These are phyloP conservation scores for Erythrobasidium yunnanense DNA, from an alignment of 768 basidiomycete species.

Conservation along the genomic window DNA sequence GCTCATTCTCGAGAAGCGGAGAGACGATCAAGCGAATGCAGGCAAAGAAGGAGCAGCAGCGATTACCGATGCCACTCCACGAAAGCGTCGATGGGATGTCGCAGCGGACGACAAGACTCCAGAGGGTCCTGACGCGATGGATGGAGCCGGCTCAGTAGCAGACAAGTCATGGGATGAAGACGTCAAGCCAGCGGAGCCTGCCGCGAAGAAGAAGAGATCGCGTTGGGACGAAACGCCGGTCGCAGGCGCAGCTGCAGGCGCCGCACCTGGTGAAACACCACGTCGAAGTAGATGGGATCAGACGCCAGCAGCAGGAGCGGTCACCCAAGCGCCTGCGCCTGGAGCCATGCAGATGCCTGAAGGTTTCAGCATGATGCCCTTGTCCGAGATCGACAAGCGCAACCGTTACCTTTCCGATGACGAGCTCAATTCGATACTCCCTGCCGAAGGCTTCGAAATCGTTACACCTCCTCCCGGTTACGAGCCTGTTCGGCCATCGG, in stretches of 20 bases:
- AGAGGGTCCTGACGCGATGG: conserved; percentile 45
- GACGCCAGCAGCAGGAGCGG: conserved; percentile 58
- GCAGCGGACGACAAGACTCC: conserved; percentile 32
- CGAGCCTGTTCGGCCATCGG: conserved; percentile 56
- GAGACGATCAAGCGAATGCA: conserved; percentile 60
- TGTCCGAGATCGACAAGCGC: conserved; percentile 75
- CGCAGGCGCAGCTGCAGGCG: conserved; percentile 41
- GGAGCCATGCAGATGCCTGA: conserved; percentile 28
- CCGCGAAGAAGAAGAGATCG: conserved; percentile 81
- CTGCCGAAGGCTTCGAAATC: conserved; percentile 72
- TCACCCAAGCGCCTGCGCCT: conserved; percentile 43
- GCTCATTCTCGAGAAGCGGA: conserved; percentile 81
- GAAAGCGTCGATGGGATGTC: conserved; percentile 74
- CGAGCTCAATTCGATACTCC: conserved; percentile 83
- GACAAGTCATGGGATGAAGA: conserved; percentile 46
- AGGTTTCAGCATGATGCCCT: conserved; percentile 37
- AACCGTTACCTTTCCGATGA: conserved; percentile 93
- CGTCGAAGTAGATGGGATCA: conserved; percentile 97
- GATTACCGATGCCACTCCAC: conserved; percentile 51
- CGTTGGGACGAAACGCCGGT: conserved; percentile 91
- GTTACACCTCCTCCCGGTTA: conserved; percentile 92
- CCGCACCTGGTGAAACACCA: conserved; percentile 53
- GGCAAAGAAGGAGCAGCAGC: conserved; percentile 58
- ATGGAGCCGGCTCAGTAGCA: conserved; percentile 57
- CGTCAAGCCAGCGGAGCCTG: conserved; percentile 53